Evolutionary conservation across 2,329 filamentous ascomycete species (phyloP).

Genomic region (Clarireedia homoeocarpa): DNA sequence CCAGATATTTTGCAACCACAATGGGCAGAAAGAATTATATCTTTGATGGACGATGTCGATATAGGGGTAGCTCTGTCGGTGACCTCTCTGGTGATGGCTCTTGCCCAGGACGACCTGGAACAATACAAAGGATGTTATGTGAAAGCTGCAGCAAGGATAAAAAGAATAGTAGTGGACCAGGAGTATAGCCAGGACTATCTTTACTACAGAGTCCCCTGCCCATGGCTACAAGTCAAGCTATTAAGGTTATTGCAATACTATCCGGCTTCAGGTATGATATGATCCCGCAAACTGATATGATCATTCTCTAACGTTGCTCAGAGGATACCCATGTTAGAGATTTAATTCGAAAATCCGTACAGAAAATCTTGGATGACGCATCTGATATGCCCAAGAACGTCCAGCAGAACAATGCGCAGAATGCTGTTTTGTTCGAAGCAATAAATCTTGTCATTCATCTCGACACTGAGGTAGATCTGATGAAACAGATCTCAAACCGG

Average conservation of each 20-base stretch:
- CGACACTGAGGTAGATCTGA: constrained; percentile 86
- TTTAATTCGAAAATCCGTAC: constrained; percentile 84
- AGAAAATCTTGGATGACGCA: constrained; percentile 83
- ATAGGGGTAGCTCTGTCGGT: constrained; percentile 92
- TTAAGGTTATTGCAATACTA: constrained; percentile 91
- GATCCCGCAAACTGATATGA: neutral
- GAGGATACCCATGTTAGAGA: constrained; percentile 89
- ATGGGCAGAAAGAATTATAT: constrained; percentile 96
- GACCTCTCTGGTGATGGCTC: constrained; percentile 87
- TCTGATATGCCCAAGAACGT: constrained; percentile 97
- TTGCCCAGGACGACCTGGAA: constrained; percentile 90
- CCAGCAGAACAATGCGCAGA: constrained; percentile 98
- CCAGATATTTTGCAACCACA: constrained; percentile 90
- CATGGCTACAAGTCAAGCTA: constrained; percentile 96
- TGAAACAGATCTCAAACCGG: constrained; percentile 89
- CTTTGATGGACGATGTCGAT: constrained; percentile 95
- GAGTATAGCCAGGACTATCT: constrained; percentile 88
- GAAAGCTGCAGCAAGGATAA: constrained; percentile 83
- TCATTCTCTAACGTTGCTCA: constrained; percentile 30
- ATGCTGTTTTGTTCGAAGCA: constrained; percentile 94
- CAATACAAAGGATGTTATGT: constrained; percentile 91
- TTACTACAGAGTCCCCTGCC: constrained; percentile 99
- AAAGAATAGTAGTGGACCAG: constrained; percentile 82
- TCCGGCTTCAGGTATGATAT: constrained; percentile 68
- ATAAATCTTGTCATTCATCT: constrained; percentile 98